Percentiles rank a stretch among this genome's conserved stretches.
Evolutionary conservation across 2,329 filamentous ascomycete genomes (phyloP).

Genomic region (Microthyrium microscopicum): DNA sequence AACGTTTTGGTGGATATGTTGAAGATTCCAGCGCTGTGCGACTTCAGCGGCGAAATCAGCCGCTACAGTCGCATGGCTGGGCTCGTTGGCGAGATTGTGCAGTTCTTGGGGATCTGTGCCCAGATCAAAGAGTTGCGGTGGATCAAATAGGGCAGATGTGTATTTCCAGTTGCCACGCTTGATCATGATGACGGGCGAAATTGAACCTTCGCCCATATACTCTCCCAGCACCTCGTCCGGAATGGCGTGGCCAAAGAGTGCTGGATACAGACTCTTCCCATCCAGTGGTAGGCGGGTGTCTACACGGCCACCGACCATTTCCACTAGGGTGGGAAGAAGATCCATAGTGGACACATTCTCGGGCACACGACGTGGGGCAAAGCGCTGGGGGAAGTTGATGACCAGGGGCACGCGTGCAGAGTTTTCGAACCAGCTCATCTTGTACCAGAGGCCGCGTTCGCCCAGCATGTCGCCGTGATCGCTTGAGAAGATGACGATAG

Average conservation of each 20-base stretch:
- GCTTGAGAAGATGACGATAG: slow-evolving; percentile 80
- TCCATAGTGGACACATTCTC: slow-evolving; percentile 86
- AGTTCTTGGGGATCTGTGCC: slow-evolving; percentile 58
- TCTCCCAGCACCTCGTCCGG: slow-evolving; percentile 86
- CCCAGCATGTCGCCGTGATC: slow-evolving; percentile 95
- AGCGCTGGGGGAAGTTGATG: slow-evolving; percentile 62
- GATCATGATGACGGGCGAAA: slow-evolving; percentile 88
- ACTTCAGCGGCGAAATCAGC: slow-evolving; percentile 59
- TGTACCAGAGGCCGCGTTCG: slow-evolving; percentile 86
- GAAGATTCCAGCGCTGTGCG: slow-evolving; percentile 62
- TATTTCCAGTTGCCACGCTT: slow-evolving; percentile 82
- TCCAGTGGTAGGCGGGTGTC: slow-evolving; percentile 65
- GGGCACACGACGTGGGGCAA: slow-evolving; percentile 56
- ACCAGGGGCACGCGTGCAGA: slow-evolving; percentile 81
- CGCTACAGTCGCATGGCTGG: slow-evolving; percentile 23
- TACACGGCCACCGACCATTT: slow-evolving; percentile 45
- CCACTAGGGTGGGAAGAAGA: slow-evolving; percentile 74
- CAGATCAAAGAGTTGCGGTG: slow-evolving; percentile 72
- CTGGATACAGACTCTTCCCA: slow-evolving; percentile 64
- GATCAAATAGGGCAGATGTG: slow-evolving; percentile 68
- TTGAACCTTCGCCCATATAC: slow-evolving; percentile 85
- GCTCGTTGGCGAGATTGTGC: slow-evolving; percentile 44
- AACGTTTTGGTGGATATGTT: slow-evolving; percentile 57
- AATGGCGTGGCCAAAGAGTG: slow-evolving; percentile 48
- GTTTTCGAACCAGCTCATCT: slow-evolving; percentile 93